These are phyloP conservation scores for Pseudogymnoascus sp. DNA, from an alignment of 2,329 filamentous ascomycete genomes.

Conservation along the genomic window DNA sequence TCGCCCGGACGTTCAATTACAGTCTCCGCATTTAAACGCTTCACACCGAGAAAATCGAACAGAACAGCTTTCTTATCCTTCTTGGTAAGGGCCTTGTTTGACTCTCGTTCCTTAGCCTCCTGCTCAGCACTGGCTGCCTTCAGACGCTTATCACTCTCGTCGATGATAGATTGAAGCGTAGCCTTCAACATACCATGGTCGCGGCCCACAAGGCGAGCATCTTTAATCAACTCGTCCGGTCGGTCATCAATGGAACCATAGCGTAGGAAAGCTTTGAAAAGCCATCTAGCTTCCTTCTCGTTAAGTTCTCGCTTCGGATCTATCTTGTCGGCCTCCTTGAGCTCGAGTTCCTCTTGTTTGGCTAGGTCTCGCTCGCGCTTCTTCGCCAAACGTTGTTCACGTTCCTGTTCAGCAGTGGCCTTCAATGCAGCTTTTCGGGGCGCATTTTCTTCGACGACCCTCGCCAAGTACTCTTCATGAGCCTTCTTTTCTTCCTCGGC, in stretches of 20 bases:
- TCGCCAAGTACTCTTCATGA: conserved; percentile 73
- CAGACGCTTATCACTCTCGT: conserved; percentile 63
- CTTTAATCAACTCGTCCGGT: conserved; percentile 75
- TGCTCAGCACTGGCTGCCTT: conserved; percentile 63
- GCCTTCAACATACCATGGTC: conserved; percentile 72
- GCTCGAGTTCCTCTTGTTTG: conserved; percentile 62
- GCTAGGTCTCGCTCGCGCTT: conserved; percentile 57
- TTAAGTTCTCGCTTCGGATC: conserved; percentile 86
- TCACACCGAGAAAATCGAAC: conserved; percentile 88
- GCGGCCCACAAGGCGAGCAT: conserved; percentile 75
- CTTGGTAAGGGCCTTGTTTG: conserved; percentile 78
- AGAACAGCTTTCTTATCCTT: conserved; percentile 97
- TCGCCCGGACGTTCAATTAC: conserved; percentile 86
- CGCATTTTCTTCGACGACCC: conserved; percentile 75
- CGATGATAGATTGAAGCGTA: conserved; percentile 60
- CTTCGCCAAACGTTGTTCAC: conserved; percentile 57
- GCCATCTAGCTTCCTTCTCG: conserved; percentile 87
- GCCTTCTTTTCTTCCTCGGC: conserved; percentile 78
- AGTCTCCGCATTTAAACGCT: conserved; percentile 92
- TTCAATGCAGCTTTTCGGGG: conserved; percentile 66
- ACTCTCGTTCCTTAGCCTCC: conserved; percentile 57
- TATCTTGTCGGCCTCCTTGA: conserved; percentile 59
- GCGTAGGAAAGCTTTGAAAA: conserved; percentile 83
- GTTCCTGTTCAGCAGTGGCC: conserved; percentile 49
- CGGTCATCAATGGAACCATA: conserved; percentile 88